Evolutionary conservation across 495 filamentous ascomycete species (phyloP).

Genomic region (Neurospora sp.): DNA sequence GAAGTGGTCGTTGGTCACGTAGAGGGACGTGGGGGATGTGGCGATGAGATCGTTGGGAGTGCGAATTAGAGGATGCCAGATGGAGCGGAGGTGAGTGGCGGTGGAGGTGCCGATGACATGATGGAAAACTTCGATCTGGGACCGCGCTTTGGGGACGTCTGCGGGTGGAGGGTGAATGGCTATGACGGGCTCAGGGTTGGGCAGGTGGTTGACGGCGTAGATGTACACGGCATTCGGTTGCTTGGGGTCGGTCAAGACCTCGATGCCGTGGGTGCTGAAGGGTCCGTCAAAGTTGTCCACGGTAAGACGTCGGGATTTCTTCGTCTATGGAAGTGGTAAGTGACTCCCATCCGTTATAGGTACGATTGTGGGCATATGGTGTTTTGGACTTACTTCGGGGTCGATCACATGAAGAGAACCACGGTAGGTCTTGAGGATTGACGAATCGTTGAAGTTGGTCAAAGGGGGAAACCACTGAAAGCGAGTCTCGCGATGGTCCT

Average conservation of each 20-base stretch:
- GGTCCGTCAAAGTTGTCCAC: conserved; percentile 43
- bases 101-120: conserved; percentile 30
- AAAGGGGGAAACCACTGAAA: conserved; percentile 49
- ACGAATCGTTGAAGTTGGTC: conserved; percentile 27
- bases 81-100: conserved; percentile 31
- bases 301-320: conserved; percentile 34
- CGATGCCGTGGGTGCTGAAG: conserved; percentile 53
- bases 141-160: conserved; percentile 16
- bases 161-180: not conserved
- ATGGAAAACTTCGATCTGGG: conserved; percentile 51
- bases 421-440: conserved; percentile 15
- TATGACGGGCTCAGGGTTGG: conserved; percentile 15
- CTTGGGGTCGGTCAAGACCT: conserved; percentile 39
- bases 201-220: conserved; percentile 48
- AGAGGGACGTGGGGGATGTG: conserved; percentile 36
- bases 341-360: not conserved
- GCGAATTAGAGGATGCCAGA: conserved; percentile 37
- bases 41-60: conserved; percentile 54
- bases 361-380: not conserved
- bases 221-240: conserved; percentile 44
- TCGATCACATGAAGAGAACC: conserved; percentile 48
- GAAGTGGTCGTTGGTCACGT: conserved; percentile 53
- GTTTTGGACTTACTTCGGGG: conserved; percentile 29
- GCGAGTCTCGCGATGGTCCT: conserved; percentile 33
- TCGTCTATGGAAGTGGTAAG: conserved; percentile 29